Conservation (phyloP, 805 yeast genomes). For the Nakazawaea wyomingensis region DNA sequence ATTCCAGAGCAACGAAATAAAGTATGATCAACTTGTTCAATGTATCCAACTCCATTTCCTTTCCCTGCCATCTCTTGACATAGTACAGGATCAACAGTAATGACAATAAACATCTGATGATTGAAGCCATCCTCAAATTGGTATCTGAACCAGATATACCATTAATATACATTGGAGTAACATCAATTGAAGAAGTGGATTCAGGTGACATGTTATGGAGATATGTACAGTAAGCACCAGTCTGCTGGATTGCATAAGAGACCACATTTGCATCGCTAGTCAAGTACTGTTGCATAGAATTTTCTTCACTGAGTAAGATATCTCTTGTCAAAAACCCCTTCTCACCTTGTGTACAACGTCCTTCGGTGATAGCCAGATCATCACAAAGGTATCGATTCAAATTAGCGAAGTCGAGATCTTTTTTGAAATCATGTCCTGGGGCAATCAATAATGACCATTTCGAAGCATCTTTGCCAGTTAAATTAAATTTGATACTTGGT, state of each 20-base stretch:
- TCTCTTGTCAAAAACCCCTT: neutral
- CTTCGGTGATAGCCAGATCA: neutral
- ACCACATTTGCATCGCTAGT: neutral
- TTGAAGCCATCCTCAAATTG: neutral
- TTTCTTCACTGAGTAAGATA: neutral
- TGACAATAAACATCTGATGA: neutral
- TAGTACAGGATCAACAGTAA: neutral
- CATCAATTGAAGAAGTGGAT: neutral
- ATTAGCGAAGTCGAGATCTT: neutral
- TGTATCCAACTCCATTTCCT: constrained; percentile 5
- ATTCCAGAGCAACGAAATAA: neutral
- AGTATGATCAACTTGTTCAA: constrained; percentile 2
- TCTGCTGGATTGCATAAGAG: neutral
- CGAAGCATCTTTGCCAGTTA: neutral
- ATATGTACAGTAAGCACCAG: constrained; percentile 3
- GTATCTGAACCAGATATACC: neutral
- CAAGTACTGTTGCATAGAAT: neutral
- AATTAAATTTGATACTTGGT: neutral
- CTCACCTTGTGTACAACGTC: neutral
- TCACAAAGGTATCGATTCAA: constrained; percentile 1
- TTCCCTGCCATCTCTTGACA: constrained; percentile 5
- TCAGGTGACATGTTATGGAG: neutral
- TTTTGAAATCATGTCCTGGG: neutral
- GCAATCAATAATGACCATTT: neutral
- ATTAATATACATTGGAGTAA: neutral